Conservation (phyloP, 164 flowering plant species). For the Liriodendron chinense region DNA sequence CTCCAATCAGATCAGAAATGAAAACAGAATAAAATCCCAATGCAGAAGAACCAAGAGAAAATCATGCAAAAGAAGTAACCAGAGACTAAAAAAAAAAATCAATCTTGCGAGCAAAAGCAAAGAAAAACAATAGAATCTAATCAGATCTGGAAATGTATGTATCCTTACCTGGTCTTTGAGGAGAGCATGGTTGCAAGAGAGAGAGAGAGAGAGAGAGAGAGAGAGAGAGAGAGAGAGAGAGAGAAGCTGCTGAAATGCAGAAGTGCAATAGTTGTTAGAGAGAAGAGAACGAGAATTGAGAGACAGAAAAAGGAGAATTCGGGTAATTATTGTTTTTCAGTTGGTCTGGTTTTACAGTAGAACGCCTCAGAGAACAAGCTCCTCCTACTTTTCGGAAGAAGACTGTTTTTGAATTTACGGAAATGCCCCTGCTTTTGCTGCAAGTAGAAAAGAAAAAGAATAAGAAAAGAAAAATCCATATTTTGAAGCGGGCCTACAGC, state of each 20-base stretch:
- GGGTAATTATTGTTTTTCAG: no score
- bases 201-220: background rate
- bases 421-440: constrained; percentile 1
- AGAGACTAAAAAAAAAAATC: constrained; percentile 11
- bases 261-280: background rate
- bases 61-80: background rate
- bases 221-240: background rate
- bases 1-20: no score
- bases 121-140: background rate
- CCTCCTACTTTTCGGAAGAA: constrained; percentile 4
- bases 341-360: background rate
- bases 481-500: background rate
- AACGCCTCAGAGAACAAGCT: constrained; percentile 2
- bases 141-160: constrained; percentile 28
- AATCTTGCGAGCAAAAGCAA: background rate
- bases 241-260: background rate
- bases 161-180: constrained; percentile 55
- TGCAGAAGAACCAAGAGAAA: constrained; percentile 1
- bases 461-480: no score
- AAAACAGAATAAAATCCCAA: background rate
- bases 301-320: background rate
- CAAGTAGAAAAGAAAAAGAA: background rate
- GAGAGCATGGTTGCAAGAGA: constrained; percentile 32
- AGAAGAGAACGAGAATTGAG: background rate
- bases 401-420: background rate